Evolutionary conservation across 805 yeast genomes (phyloP).

Genomic region (Sporopachydermia lactativora): DNA sequence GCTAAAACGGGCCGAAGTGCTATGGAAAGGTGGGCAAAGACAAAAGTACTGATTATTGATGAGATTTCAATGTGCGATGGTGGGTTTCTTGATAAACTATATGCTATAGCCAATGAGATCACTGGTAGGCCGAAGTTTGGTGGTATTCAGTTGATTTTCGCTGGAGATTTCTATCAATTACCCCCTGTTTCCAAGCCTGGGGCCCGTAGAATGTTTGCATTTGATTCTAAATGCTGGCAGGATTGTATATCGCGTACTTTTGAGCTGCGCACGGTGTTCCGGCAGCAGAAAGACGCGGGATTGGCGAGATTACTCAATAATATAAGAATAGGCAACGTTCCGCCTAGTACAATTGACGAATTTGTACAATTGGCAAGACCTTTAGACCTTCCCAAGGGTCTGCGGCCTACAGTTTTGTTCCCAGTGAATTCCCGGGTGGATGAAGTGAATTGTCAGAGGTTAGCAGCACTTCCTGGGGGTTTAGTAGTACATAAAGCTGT

Average conservation of each 20-base stretch:
- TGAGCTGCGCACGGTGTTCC: conserved; percentile 48
- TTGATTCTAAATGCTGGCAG: conserved; percentile 53
- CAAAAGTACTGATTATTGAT: conserved; percentile 54
- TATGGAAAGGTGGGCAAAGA: conserved; percentile 36
- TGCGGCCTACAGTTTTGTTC: conserved; percentile 61
- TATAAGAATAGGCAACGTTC: conserved; percentile 49
- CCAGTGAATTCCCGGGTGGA: conserved; percentile 69
- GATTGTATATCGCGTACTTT: conserved; percentile 40
- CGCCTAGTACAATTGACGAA: conserved; percentile 30
- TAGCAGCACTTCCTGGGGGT: conserved; percentile 31
- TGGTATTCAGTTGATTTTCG: conserved; percentile 62
- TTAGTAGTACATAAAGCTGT: conserved; percentile 28
- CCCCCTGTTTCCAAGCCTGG: conserved; percentile 49
- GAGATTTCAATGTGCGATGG: conserved; percentile 78
- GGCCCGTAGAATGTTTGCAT: conserved; percentile 32
- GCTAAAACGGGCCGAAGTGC: conserved; percentile 33
- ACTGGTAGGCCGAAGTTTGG: conserved; percentile 41
- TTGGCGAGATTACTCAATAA: conserved; percentile 67
- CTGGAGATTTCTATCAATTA: conserved; percentile 74
- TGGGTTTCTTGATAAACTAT: conserved; percentile 47
- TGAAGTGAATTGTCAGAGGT: conserved; percentile 38
- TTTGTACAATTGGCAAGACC: conserved; percentile 40
- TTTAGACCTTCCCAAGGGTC: conserved; percentile 38
- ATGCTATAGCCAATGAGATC: conserved; percentile 33
- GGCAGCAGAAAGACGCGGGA: conserved; percentile 61